Percentiles rank a stretch among this genome's conserved stretches.
phyloP scores from a whole-genome alignment of 73 alveolate genomes.

The Paramecium sexaurelia region DNA sequence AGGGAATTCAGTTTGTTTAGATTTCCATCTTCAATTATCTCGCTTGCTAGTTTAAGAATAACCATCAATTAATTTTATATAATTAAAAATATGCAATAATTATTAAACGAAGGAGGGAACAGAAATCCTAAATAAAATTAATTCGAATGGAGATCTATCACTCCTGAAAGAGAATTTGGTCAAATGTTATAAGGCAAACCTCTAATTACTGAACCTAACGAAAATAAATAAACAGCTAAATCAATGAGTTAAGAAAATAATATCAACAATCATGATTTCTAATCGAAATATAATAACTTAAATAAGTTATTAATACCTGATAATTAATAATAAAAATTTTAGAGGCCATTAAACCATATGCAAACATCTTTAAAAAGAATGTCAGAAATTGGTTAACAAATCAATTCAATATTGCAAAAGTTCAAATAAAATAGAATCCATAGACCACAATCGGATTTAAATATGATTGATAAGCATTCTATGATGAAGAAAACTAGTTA shows the following conservation, averaged over 20 bases:
- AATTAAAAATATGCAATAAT: neutral
- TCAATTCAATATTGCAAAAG: neutral
- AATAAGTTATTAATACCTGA: neutral
- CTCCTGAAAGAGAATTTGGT: constrained; percentile 51
- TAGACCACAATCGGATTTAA: constrained; percentile 43
- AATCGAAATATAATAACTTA: neutral
- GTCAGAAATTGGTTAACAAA: constrained; percentile 39
- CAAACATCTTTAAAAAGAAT: neutral
- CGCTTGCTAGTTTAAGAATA: constrained; percentile 18
- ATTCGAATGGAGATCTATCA: constrained; percentile 55
- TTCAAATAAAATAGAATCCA: neutral
- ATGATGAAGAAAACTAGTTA: constrained; percentile 50
- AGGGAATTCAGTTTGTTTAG: constrained; percentile 12
- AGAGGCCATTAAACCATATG: constrained; percentile 15
- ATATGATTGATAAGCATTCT: constrained; percentile 15
- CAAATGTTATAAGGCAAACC: neutral
- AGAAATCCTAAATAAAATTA: neutral
- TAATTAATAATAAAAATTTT: neutral
- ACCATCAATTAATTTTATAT: neutral
- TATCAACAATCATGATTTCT: neutral
- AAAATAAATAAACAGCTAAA: constrained; percentile 53
- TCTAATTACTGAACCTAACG: constrained; percentile 26
- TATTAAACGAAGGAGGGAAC: neutral
- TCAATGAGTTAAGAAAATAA: constrained; percentile 50
- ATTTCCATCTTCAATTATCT: constrained; percentile 41